A percentile compares a stretch with the other conserved stretches of the same genome.
phyloP scores from a whole-genome alignment of 495 filamentous ascomycete genomes.

The Neurospora tetraspora region DNA sequence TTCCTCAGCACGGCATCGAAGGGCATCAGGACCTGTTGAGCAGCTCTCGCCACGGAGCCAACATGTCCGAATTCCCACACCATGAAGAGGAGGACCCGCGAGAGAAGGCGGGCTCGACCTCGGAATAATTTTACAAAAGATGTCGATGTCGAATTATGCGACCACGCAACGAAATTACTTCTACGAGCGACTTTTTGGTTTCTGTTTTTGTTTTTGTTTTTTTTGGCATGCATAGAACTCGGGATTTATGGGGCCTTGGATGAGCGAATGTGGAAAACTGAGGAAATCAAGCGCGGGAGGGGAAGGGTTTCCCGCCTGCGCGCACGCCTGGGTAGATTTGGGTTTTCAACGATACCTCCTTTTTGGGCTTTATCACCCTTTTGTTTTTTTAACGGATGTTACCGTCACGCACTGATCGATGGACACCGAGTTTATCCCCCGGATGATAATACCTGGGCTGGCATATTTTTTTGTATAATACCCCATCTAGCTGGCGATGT shows the following conservation, averaged over 20 bases:
- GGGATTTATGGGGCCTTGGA: not conserved
- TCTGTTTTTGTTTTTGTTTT: not conserved
- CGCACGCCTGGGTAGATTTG: not conserved
- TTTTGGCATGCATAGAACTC: not conserved
- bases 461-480: conserved; percentile 24
- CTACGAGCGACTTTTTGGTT: not conserved
- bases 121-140: not conserved
- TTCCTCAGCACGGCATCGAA: conserved; percentile 71
- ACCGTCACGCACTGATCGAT: not conserved
- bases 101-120: not conserved
- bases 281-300: not conserved
- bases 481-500: conserved; percentile 16
- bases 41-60: conserved; percentile 7
- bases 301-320: not conserved
- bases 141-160: not conserved
- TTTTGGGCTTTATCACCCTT: not conserved
- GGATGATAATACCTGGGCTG: conserved; percentile 2
- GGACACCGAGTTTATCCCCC: conserved; percentile 3
- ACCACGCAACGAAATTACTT: not conserved
- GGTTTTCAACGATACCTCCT: not conserved
- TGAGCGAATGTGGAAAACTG: not conserved
- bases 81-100: not conserved
- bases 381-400: conserved; percentile 2
- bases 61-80: not conserved
- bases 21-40: conserved; percentile 44